Percentiles rank a stretch among this genome's conserved stretches.
Evolutionary conservation across 2,329 filamentous ascomycete species (phyloP).

Genomic region (Ilyonectria sp.): DNA sequence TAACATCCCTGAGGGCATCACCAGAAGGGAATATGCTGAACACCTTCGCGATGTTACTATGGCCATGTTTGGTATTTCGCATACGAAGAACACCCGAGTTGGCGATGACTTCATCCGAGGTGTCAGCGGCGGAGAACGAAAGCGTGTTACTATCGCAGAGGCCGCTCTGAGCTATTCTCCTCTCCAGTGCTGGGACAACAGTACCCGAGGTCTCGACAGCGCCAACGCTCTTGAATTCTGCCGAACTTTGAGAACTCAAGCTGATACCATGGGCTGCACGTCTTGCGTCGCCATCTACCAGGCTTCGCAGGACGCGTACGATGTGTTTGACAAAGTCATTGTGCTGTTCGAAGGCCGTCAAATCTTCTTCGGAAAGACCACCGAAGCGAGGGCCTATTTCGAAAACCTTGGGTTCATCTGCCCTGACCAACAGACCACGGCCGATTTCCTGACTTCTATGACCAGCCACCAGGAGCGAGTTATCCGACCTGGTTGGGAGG

Average conservation of each 20-base stretch:
- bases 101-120: constrained; percentile 77
- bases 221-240: constrained; percentile 77
- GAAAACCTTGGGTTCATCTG: constrained; percentile 69
- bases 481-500: constrained; percentile 51
- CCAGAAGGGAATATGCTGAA: constrained; percentile 65
- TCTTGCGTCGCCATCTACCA: constrained; percentile 77
- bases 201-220: constrained; percentile 75
- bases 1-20: constrained; percentile 70
- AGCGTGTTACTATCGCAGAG: constrained; percentile 56
- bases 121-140: constrained; percentile 67
- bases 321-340: constrained; percentile 77
- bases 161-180: constrained; percentile 53
- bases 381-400: constrained; percentile 45
- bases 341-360: constrained; percentile 78
- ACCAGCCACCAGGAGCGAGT: constrained; percentile 56
- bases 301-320: constrained; percentile 59
- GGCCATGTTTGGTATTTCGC: constrained; percentile 79
- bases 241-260: constrained; percentile 71
- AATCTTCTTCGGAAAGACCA: constrained; percentile 61
- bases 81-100: constrained; percentile 77
- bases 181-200: constrained; percentile 81
- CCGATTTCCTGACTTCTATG: constrained; percentile 76
- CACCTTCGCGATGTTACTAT: constrained; percentile 78
- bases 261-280: constrained; percentile 71
- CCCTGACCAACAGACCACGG: constrained; percentile 70